phyloP scores from a whole-genome alignment of 768 basidiomycete species.

The Collybia nuda region DNA sequence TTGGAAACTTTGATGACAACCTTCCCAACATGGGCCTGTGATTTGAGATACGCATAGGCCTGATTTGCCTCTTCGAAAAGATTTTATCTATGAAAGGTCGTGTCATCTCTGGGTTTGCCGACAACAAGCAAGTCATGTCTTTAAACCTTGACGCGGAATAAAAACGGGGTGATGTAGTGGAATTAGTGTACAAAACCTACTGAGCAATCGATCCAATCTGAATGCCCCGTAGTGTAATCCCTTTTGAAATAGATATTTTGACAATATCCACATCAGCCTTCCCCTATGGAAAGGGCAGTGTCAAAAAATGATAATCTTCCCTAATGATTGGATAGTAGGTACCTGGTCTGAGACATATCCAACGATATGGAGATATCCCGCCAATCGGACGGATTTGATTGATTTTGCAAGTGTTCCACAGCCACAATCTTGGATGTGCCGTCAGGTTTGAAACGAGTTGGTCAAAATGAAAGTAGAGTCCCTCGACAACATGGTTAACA shows the following conservation, averaged over 20 bases:
- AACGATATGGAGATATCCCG: slow-evolving; percentile 48
- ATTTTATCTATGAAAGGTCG: slow-evolving; percentile 55
- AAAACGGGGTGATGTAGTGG: neutral
- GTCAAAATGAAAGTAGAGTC: slow-evolving; percentile 11
- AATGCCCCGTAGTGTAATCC: slow-evolving; percentile 47
- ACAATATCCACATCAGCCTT: slow-evolving; percentile 28
- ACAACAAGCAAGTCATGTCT: slow-evolving; percentile 48
- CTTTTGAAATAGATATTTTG: slow-evolving; percentile 32
- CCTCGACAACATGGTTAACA: slow-evolving; percentile 40
- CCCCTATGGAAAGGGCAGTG: slow-evolving; percentile 10
- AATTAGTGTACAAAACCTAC: slow-evolving; percentile 26
- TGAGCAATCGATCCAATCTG: slow-evolving; percentile 59
- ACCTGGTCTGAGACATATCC: slow-evolving; percentile 46
- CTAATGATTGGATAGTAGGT: no score
- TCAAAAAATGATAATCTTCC: neutral
- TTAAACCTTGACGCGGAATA: slow-evolving; percentile 37
- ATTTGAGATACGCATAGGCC: slow-evolving; percentile 52
- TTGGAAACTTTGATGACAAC: slow-evolving; percentile 49
- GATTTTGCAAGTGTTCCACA: slow-evolving; percentile 47
- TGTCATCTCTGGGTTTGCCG: slow-evolving; percentile 36
- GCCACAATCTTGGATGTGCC: slow-evolving; percentile 50
- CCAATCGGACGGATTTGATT: slow-evolving; percentile 34
- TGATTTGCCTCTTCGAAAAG: slow-evolving; percentile 49
- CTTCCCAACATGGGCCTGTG: slow-evolving; percentile 60
- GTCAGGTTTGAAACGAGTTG: slow-evolving; percentile 1